Conservation (phyloP, 1,139 yeast species). For the Zygosaccharomyces sapae region DNA sequence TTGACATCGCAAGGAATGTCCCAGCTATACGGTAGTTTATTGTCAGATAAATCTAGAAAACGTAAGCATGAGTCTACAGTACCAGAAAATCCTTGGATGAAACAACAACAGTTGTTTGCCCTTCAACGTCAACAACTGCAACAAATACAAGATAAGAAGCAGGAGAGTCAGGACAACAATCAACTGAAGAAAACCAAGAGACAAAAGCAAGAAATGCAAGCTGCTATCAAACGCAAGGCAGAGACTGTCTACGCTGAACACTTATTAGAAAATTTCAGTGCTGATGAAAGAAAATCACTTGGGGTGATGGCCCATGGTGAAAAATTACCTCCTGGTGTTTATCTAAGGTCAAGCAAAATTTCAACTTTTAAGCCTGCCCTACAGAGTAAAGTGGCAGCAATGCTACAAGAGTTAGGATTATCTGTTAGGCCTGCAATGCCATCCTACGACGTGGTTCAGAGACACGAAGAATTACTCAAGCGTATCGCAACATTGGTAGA, state of each 20-base stretch:
- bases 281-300: slow-evolving; percentile 78
- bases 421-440: slow-evolving; percentile 84
- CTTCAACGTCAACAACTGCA: slow-evolving; percentile 40
- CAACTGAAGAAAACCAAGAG: slow-evolving; percentile 35
- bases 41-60: slow-evolving; percentile 70
- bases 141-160: slow-evolving; percentile 44
- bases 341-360: slow-evolving; percentile 66
- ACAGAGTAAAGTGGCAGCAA: slow-evolving; percentile 66
- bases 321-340: slow-evolving; percentile 58
- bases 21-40: slow-evolving; percentile 73
- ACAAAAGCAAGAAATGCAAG: slow-evolving; percentile 34
- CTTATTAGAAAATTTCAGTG: slow-evolving; percentile 52
- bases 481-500: slow-evolving; percentile 73
- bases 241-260: slow-evolving; percentile 37
- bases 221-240: slow-evolving; percentile 31
- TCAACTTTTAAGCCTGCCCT: slow-evolving; percentile 63
- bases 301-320: slow-evolving; percentile 83
- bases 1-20: slow-evolving; percentile 86
- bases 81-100: slow-evolving; percentile 46
- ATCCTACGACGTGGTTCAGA: slow-evolving; percentile 71
- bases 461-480: slow-evolving; percentile 72
- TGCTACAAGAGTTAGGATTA: slow-evolving; percentile 75
- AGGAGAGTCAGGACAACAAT: slow-evolving; percentile 18
- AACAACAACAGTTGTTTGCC: slow-evolving; percentile 40
- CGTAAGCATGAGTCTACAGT: slow-evolving; percentile 43